Evolutionary conservation across 176 grass and related monocot species (phyloP).

Genomic region (Ensete glaucum): DNA sequence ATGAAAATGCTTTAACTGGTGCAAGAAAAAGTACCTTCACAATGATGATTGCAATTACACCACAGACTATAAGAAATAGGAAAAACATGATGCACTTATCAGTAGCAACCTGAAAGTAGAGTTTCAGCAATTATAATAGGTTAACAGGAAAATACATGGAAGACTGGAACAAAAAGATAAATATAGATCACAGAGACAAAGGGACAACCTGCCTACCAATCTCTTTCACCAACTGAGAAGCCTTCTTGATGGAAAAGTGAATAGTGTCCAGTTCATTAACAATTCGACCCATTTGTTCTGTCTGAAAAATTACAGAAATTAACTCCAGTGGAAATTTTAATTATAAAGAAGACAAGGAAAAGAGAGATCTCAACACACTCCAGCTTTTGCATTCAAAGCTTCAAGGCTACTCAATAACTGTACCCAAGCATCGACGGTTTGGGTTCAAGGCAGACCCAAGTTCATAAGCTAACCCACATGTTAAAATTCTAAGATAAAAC

Average conservation of each 20-base stretch:
- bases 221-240: slow-evolving; percentile 51
- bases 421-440: too few species aligned
- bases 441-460: too few species aligned
- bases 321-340: not conserved
- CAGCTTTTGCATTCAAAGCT: too few species aligned
- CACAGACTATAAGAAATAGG: slow-evolving; percentile 71
- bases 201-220: slow-evolving; percentile 43
- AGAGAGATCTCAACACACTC: too few species aligned
- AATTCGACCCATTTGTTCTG: slow-evolving; percentile 52
- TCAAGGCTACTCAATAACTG: too few species aligned
- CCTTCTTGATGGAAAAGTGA: slow-evolving; percentile 48
- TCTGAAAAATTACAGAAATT: slow-evolving; percentile 27
- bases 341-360: not conserved
- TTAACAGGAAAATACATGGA: not conserved
- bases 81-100: slow-evolving; percentile 97
- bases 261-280: slow-evolving; percentile 52
- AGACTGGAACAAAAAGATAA: not conserved
- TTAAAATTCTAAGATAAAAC: too few species aligned
- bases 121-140: not conserved
- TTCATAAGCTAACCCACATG: too few species aligned
- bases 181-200: not conserved
- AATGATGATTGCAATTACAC: slow-evolving; percentile 85
- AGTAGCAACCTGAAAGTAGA: slow-evolving; percentile 75
- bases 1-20: not conserved
- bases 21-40: slow-evolving; percentile 64